Base-by-base conservation (phyloP, 352 stramenopile species). In the Phytophthora vignae region DNA sequence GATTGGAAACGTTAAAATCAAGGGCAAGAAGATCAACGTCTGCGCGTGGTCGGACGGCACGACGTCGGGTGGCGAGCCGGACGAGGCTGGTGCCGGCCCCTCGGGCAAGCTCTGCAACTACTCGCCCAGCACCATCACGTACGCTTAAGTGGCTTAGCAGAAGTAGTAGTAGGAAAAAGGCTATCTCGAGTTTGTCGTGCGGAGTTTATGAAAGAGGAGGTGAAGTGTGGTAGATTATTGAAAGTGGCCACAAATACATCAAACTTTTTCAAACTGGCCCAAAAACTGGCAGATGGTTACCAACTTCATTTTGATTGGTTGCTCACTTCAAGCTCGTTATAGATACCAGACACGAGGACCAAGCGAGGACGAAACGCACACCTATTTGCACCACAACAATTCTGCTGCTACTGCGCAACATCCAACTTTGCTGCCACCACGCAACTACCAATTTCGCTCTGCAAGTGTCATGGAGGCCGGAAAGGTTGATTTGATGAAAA, bases 1-100 rank as follows among this genome's bases (percentile, higher is more conserved):
- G 33, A 56, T 80, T 19, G 2, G 2, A 1, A 31, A 31, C 65
- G 67, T 87, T 46, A 81, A 82, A 58, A 76, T 81, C 69, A 78
- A 79, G 53, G 61, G 60, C 58, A 75, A 66, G 55, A 75, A 64
- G 61, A 69, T 71, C 60, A 63, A 62, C 55, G 68, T 71, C 55
- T 75, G 68, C 55, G 50, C 62, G 2, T 75, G 68, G 61, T 65
- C 61, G 50, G 60, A 75, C 17, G 68, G 60, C 49, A 67, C 29
- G 21, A 71, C 52, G 48, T 67, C 60, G 44, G 71, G 69, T 19
- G 58, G 57, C 42, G 65, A 73, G 58, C 65, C 65, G 40, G 57
- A 73, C 19, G 57, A 67, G 50, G 60, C 60, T 17, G 62, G 69
- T 19, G 61, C 62, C 4, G 61, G 69, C n/a, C 56, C 56, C 1